Evolutionary conservation across 1,284 basidiomycete species (phyloP).

Genomic region (Retiboletus flavoniger): DNA sequence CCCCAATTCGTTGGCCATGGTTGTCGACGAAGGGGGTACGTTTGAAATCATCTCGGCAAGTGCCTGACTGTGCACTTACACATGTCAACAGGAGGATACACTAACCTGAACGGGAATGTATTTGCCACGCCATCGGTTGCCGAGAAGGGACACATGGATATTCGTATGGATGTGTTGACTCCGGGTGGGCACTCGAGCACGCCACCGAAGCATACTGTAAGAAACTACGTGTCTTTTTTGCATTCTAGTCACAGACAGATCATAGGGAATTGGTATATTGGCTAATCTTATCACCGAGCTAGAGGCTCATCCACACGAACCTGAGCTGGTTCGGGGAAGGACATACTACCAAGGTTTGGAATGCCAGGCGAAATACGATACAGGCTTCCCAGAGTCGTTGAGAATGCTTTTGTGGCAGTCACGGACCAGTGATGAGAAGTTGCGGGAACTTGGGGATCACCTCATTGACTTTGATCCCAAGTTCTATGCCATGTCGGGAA

Average conservation of each 20-base stretch:
- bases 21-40: conserved; percentile 52
- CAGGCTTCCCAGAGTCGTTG: conserved; percentile 31
- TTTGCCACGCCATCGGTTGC: conserved; percentile 53
- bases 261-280: conserved; percentile 56
- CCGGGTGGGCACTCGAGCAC: conserved; percentile 68
- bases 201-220: conserved; percentile 57
- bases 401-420: conserved; percentile 31
- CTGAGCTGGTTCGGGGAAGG: conserved; percentile 35
- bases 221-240: conserved; percentile 3
- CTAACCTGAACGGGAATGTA: conserved; percentile 37
- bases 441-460: conserved; percentile 31
- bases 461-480: conserved; percentile 30
- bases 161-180: conserved; percentile 52
- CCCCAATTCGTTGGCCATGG: conserved; percentile 50
- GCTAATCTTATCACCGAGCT: conserved; percentile 49
- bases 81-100: conserved; percentile 34
- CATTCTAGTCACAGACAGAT: not conserved
- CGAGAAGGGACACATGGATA: conserved; percentile 67
- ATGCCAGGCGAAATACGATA: conserved; percentile 28
- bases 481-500: conserved; percentile 34
- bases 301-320: conserved; percentile 47
- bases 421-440: conserved; percentile 27
- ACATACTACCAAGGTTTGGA: conserved; percentile 29
- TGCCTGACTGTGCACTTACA: not conserved
- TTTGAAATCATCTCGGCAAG: not conserved